These are phyloP conservation scores for Chlorociboria aeruginascens DNA, from an alignment of 495 filamentous ascomycete genomes.

Conservation along the genomic window DNA sequence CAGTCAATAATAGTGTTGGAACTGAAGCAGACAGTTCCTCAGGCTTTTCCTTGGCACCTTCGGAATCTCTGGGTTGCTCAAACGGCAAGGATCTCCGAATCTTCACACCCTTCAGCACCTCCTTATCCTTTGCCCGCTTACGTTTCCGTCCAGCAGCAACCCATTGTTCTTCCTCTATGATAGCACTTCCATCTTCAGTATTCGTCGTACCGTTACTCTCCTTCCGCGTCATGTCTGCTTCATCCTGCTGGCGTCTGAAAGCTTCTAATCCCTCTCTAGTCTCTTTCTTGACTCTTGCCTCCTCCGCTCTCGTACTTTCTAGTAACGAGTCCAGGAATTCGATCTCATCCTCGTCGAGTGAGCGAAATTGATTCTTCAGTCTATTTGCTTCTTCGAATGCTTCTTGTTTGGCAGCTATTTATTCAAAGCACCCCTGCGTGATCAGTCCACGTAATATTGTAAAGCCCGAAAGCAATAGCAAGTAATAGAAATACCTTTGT, in stretches of 20 bases:
- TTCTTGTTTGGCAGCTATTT: conserved; percentile 78
- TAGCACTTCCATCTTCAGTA: conserved; percentile 16
- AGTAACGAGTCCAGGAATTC: conserved; percentile 78
- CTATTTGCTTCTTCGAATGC: conserved; percentile 84
- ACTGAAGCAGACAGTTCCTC: background rate
- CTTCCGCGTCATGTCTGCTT: conserved; percentile 40
- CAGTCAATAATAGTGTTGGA: background rate
- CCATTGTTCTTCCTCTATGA: conserved; percentile 40
- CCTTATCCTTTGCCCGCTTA: conserved; percentile 45
- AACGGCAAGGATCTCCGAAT: conserved; percentile 36
- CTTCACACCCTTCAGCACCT: conserved; percentile 42
- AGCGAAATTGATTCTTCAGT: conserved; percentile 87
- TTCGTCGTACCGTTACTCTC: conserved; percentile 22
- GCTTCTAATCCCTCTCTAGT: conserved; percentile 57
- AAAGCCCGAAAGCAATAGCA: background rate
- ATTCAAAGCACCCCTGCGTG: conserved; percentile 16
- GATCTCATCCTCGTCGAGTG: conserved; percentile 86
- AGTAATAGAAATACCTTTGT: conserved; percentile 57
- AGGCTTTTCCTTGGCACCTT: background rate
- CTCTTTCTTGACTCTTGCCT: conserved; percentile 61
- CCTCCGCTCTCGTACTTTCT: conserved; percentile 55
- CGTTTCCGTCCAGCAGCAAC: conserved; percentile 42
- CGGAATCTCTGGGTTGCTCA: background rate
- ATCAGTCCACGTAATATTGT: conserved; percentile 7
- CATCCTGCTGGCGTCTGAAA: conserved; percentile 59